phyloP scores from a whole-genome alignment of 176 grass and related monocot genomes.

The Raddia guianensis region DNA sequence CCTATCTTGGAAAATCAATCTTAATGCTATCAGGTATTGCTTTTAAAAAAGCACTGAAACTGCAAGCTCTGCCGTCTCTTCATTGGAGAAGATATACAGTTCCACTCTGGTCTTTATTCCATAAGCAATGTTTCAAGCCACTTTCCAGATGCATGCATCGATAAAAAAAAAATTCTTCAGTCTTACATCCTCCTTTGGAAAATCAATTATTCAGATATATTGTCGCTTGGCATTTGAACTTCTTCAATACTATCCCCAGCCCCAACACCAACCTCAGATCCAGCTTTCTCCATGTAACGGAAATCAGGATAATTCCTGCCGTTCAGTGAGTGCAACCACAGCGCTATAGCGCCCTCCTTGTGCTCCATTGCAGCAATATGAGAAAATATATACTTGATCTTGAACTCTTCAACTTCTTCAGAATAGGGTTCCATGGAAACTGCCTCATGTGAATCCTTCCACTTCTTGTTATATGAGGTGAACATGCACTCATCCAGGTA shows the following conservation, averaged over 20 bases:
- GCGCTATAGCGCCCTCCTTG: slow-evolving; percentile 80
- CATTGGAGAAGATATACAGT: background rate
- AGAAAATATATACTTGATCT: slow-evolving; percentile 87
- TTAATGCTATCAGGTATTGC: background rate
- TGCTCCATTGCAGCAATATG: slow-evolving; percentile 95
- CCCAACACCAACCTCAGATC: slow-evolving; percentile 20
- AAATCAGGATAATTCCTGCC: slow-evolving; percentile 93
- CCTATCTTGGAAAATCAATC: background rate
- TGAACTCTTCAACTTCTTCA: slow-evolving; percentile 78
- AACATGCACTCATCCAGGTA: slow-evolving; percentile 89
- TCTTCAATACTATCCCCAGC: slow-evolving; percentile 33
- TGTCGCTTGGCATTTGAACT: background rate
- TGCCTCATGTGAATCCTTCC: slow-evolving; percentile 87
- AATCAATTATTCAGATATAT: slow-evolving; percentile 30
- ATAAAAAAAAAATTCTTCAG: slow-evolving; percentile 7
- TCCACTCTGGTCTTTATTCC: slow-evolving; percentile 31
- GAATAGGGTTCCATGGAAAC: slow-evolving; percentile 84
- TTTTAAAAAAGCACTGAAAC: background rate
- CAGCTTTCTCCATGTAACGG: slow-evolving; percentile 50
- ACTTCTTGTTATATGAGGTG: slow-evolving; percentile 87
- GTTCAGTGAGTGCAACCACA: slow-evolving; percentile 96
- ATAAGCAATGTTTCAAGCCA: slow-evolving; percentile 9
- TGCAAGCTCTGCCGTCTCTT: background rate
- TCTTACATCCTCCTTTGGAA: background rate
- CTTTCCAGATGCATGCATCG: slow-evolving; percentile 6